Base-by-base conservation (phyloP, 208 protist genomes). In the Crithidia bombi region DNA sequence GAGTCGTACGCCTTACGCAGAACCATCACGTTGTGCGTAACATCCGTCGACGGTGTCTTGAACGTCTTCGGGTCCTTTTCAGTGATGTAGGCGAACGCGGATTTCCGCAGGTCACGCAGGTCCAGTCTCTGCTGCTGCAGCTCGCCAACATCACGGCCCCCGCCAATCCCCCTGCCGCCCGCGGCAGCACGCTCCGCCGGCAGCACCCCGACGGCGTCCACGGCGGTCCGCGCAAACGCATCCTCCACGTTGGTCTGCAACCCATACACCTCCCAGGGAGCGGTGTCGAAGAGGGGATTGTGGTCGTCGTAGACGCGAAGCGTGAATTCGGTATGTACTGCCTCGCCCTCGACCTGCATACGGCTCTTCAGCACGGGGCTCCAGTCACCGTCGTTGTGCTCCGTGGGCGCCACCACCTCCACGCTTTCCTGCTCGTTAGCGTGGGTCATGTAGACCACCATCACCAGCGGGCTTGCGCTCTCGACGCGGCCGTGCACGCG, bases 391-490 rank as follows among this genome's bases (percentile, higher is more conserved):
- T 83, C 75, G 67, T 86, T 86, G 61, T 78, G 63, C 38, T 49
- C 70, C 30, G 50, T 56, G 2, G 79, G 81, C 17, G 79, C 50
- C 28, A 46, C 59, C 38, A 90, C 28, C 57, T 75, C 68, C 2
- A 88, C 43, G 25, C 61, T 26, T 68, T 86, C 83, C 64, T 57
- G 62, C 47, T 44, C 65, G 43, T 89, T 69, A 12, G 54, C 71
- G 65, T 93, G 88, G 12, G 84, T 75, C 21, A 95, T 63, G 69
- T 93, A 95, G 28, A 95, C 59, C 28, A 92, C 81, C 32, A 95
- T 67, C 12, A 71, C 69, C 0, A 95, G 43, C 10, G 83, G 73
- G 12, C 49, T 65, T n/a, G 44, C 57, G 7, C 71, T 66, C 51
- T 88, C 78, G 61, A 87, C 64, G 9, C 65, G 69, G 30, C 80